Conservation (phyloP, 805 yeast genomes). For the Candida xiaguanensis region DNA sequence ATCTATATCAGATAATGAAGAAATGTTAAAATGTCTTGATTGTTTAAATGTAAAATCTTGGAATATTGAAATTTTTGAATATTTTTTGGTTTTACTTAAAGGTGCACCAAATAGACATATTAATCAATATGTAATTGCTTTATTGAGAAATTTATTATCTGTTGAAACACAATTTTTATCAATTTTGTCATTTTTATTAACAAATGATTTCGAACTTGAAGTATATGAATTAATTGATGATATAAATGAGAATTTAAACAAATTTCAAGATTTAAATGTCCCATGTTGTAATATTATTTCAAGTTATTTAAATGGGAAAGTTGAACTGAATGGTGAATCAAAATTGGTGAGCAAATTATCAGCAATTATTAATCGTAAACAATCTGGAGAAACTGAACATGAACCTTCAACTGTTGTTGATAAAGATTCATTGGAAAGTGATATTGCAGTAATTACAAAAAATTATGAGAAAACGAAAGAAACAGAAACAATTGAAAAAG, state of each 20-base stretch:
- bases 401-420: neutral
- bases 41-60: constrained; percentile 23
- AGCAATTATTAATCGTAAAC: neutral
- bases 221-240: constrained; percentile 16
- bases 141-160: constrained; percentile 17
- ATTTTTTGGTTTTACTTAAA: constrained; percentile 29
- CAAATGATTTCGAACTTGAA: constrained; percentile 23
- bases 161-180: constrained; percentile 15
- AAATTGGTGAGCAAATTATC: constrained; percentile 16
- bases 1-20: constrained; percentile 21
- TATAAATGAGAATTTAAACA: constrained; percentile 13
- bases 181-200: constrained; percentile 21
- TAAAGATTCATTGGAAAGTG: too few species aligned
- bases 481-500: too few species aligned
- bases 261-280: neutral
- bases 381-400: neutral
- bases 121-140: constrained; percentile 20
- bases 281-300: constrained; percentile 2
- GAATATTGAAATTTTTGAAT: constrained; percentile 28
- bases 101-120: constrained; percentile 31
- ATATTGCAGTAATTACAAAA: too few species aligned
- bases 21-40: constrained; percentile 18
- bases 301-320: constrained; percentile 10
- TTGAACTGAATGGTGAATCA: neutral
- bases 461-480: too few species aligned